Evolutionary conservation across 2,329 filamentous ascomycete species (phyloP).

Genomic region (Apiospora marii): DNA sequence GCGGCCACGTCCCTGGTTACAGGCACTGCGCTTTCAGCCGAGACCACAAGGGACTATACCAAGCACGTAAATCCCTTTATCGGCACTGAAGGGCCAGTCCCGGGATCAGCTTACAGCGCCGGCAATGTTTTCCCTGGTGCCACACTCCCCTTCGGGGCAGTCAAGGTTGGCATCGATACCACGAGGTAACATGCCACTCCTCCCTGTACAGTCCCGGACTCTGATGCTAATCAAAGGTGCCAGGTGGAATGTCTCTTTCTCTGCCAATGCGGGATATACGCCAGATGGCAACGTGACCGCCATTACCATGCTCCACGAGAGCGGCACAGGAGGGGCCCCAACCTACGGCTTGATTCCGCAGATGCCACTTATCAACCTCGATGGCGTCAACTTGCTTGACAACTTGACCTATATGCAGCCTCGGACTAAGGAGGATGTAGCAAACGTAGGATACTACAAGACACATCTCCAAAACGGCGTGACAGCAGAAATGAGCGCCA

Average conservation of each 20-base stretch:
- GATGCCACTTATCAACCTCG: constrained; percentile 52
- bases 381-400: constrained; percentile 54
- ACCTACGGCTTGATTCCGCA: constrained; percentile 65
- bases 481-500: constrained; percentile 55
- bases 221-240: not conserved
- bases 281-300: constrained; percentile 54
- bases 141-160: constrained; percentile 52
- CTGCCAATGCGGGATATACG: constrained; percentile 48
- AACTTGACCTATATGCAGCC: constrained; percentile 56
- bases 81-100: constrained; percentile 54
- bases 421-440: constrained; percentile 48
- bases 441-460: constrained; percentile 61
- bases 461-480: constrained; percentile 58
- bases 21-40: not conserved
- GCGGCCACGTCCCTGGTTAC: not conserved
- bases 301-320: constrained; percentile 62
- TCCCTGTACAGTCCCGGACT: not conserved
- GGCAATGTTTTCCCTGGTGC: constrained; percentile 55
- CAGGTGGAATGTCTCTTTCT: constrained; percentile 34
- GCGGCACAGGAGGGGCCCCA: constrained; percentile 64
- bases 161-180: constrained; percentile 53
- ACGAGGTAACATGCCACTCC: constrained; percentile 30
- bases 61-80: constrained; percentile 25
- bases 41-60: constrained; percentile 10
- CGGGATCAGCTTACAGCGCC: constrained; percentile 52